These are phyloP conservation scores for Rhodotorula mucilaginosa DNA, from an alignment of 1,284 basidiomycete genomes.

Conservation along the genomic window DNA sequence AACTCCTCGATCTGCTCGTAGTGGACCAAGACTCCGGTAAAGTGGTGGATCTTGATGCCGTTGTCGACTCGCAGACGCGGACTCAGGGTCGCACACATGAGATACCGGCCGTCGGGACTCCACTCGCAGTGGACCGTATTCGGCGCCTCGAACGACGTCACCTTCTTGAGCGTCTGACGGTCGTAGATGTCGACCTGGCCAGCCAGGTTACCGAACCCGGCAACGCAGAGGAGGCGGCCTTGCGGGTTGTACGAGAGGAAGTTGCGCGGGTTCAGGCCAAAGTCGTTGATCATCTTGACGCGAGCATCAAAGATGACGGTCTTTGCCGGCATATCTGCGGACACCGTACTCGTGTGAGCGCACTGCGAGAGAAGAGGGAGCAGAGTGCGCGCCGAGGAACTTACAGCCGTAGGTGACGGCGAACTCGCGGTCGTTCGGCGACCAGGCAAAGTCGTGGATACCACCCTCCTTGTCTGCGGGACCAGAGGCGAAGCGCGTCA, in stretches of 20 bases:
- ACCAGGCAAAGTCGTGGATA: slow-evolving; percentile 95
- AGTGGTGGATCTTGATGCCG: slow-evolving; percentile 94
- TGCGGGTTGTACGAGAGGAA: slow-evolving; percentile 94
- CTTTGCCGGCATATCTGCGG: slow-evolving; percentile 88
- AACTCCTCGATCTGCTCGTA: slow-evolving; percentile 74
- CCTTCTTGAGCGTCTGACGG: slow-evolving; percentile 76
- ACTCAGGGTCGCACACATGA: slow-evolving; percentile 89
- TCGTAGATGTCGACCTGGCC: slow-evolving; percentile 92
- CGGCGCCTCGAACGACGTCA: slow-evolving; percentile 82
- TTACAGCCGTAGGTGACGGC: slow-evolving; percentile 91
- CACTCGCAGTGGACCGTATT: slow-evolving; percentile 93
- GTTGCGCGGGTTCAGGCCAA: slow-evolving; percentile 84
- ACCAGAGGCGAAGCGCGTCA: neutral
- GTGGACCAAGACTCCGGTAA: slow-evolving; percentile 78
- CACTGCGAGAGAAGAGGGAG: neutral
- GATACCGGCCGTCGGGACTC: slow-evolving; percentile 88
- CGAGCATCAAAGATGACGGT: slow-evolving; percentile 87
- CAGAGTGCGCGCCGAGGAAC: slow-evolving; percentile 47
- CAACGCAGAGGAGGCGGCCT: slow-evolving; percentile 79
- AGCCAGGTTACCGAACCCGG: slow-evolving; percentile 93
- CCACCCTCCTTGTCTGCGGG: slow-evolving; percentile 86
- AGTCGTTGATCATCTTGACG: slow-evolving; percentile 83
- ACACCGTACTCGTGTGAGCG: neutral
- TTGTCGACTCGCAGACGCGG: slow-evolving; percentile 95
- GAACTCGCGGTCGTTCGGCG: slow-evolving; percentile 88